Percentiles rank a stretch among this genome's conserved stretches.
phyloP scores from a whole-genome alignment of 352 stramenopile species.

The Pythium brachiatum region DNA sequence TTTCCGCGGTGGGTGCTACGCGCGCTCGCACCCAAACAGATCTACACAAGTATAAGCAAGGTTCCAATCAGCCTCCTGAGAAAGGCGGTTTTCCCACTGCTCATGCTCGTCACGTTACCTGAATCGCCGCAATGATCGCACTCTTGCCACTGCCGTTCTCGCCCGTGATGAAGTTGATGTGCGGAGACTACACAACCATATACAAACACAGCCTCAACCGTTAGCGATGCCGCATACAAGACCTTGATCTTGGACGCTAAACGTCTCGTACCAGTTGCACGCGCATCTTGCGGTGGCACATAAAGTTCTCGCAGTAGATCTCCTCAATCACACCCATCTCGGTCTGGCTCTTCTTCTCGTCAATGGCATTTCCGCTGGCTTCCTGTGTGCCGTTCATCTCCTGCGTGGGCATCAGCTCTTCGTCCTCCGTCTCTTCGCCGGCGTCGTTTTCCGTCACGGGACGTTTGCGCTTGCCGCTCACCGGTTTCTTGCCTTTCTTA shows the following conservation, averaged over 20 bases:
- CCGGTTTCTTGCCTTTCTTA: conserved; percentile 31
- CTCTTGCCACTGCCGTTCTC: conserved; percentile 96
- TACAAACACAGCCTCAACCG: too few relatives aligned
- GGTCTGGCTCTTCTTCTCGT: conserved; percentile 33
- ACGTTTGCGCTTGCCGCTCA: conserved; percentile 20
- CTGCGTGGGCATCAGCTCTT: conserved; percentile 14
- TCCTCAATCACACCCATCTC: conserved; percentile 94
- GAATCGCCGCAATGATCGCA: conserved; percentile 96
- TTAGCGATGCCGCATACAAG: too few relatives aligned
- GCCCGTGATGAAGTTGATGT: conserved; percentile 90
- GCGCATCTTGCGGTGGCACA: conserved; percentile 95
- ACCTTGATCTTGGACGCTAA: too few relatives aligned
- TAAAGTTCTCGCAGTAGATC: conserved; percentile 98
- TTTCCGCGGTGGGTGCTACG: conserved; percentile 92
- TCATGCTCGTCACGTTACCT: conserved; percentile 54
- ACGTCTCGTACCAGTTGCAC: conserved; percentile 78
- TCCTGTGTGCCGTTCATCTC: not conserved
- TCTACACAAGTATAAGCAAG: too few relatives aligned
- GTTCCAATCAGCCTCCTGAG: too few relatives aligned
- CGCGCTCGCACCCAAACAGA: conserved; percentile 94
- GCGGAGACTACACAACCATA: conserved; percentile 34
- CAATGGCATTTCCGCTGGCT: conserved; percentile 5
- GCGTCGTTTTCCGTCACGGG: conserved; percentile 6
- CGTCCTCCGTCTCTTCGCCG: conserved; percentile 23
- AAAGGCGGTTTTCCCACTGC: not conserved